These are phyloP conservation scores for Teunomyces barrocoloradensis DNA, from an alignment of 805 yeast genomes.

Conservation along the genomic window DNA sequence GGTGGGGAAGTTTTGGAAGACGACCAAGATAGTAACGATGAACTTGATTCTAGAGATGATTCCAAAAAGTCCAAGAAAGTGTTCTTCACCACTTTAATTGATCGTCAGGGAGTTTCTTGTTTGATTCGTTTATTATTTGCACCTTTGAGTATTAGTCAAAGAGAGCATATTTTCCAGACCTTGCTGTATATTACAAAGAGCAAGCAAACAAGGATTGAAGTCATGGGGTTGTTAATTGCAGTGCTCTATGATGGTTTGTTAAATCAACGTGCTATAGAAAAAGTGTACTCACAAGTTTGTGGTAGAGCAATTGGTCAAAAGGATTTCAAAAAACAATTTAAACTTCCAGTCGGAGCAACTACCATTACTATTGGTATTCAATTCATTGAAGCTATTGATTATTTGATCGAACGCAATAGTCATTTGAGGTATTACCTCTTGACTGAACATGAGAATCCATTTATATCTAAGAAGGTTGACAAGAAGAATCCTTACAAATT, in stretches of 20 bases:
- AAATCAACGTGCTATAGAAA: slow-evolving; percentile 60
- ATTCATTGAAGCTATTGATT: slow-evolving; percentile 70
- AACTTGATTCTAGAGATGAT: neutral
- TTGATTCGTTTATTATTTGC: slow-evolving; percentile 67
- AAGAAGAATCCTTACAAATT: slow-evolving; percentile 15
- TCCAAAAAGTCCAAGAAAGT: slow-evolving; percentile 29
- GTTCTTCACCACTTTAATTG: slow-evolving; percentile 66
- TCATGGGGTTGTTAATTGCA: slow-evolving; percentile 63
- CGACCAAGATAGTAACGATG: slow-evolving; percentile 16
- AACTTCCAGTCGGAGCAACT: slow-evolving; percentile 59
- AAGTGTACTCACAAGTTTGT: slow-evolving; percentile 56
- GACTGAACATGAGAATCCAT: slow-evolving; percentile 64
- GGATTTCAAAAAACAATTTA: slow-evolving; percentile 10
- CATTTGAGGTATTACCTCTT: slow-evolving; percentile 73
- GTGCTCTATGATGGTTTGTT: slow-evolving; percentile 73
- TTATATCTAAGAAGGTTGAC: slow-evolving; percentile 32
- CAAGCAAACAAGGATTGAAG: slow-evolving; percentile 75
- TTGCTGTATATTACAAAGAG: slow-evolving; percentile 67
- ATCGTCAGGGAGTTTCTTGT: slow-evolving; percentile 72
- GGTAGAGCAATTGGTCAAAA: slow-evolving; percentile 38
- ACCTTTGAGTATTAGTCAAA: slow-evolving; percentile 61
- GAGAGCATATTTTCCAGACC: slow-evolving; percentile 64
- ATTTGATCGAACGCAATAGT: slow-evolving; percentile 61
- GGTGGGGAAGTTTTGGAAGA: slow-evolving; percentile 13
- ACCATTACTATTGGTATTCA: slow-evolving; percentile 75